Percentiles rank a stretch among this genome's conserved stretches.
Evolutionary conservation across 805 yeast species (phyloP).

Genomic region (Komagataella kurtzmanii): DNA sequence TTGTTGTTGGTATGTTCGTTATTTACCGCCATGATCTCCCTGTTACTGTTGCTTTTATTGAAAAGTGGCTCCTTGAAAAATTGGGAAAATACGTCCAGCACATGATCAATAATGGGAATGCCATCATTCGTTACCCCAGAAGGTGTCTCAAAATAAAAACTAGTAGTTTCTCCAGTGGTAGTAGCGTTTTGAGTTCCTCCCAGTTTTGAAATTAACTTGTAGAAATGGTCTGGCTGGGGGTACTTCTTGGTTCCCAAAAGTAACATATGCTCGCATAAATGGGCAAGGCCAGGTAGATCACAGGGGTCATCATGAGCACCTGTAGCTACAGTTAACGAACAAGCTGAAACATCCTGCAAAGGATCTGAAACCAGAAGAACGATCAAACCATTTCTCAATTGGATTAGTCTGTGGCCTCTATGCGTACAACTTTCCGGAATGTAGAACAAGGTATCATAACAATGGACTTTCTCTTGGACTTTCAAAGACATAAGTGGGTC

Average conservation of each 20-base stretch:
- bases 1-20: slow-evolving; percentile 54
- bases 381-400: slow-evolving; percentile 55
- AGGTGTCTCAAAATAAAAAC: slow-evolving; percentile 53
- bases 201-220: slow-evolving; percentile 24
- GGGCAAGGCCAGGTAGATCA: slow-evolving; percentile 71
- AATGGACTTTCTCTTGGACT: background rate
- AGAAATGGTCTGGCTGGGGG: slow-evolving; percentile 33
- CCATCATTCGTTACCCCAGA: slow-evolving; percentile 13
- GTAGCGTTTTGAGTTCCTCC: slow-evolving; percentile 57
- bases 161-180: slow-evolving; percentile 56
- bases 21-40: slow-evolving; percentile 48
- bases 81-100: slow-evolving; percentile 35
- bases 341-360: slow-evolving; percentile 45
- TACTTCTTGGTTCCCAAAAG: slow-evolving; percentile 41
- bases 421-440: slow-evolving; percentile 6
- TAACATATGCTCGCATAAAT: slow-evolving; percentile 72
- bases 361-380: slow-evolving; percentile 70
- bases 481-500: background rate
- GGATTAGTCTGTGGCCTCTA: slow-evolving; percentile 29
- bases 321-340: slow-evolving; percentile 60
- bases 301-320: slow-evolving; percentile 78
- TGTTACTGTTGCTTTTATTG: slow-evolving; percentile 21
- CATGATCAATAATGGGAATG: slow-evolving; percentile 26
- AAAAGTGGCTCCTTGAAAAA: slow-evolving; percentile 40
- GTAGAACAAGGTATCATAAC: background rate